phyloP scores from a whole-genome alignment of 345 rosid genomes.

The Excoecaria cochinchinensis region DNA sequence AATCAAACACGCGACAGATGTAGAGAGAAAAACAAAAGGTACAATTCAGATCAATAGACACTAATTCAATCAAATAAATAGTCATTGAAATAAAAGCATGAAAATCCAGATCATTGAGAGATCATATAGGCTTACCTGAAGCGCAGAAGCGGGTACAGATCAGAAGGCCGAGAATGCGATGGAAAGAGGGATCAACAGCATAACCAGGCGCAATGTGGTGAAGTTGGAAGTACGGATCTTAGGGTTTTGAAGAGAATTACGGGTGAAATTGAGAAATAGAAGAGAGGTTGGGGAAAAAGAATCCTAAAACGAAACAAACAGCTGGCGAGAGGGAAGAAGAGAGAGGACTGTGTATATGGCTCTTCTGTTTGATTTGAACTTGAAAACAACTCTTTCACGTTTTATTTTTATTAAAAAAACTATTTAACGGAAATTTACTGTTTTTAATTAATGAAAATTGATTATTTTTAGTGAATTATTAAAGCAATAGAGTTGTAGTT shows the following conservation, averaged over 20 bases:
- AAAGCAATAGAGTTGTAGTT: too few relatives aligned
- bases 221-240: background rate
- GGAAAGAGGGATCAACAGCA: background rate
- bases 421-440: too few relatives aligned
- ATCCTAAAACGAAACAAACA: background rate
- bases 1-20: background rate
- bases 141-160: background rate
- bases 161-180: background rate
- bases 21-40: background rate
- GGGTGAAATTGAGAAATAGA: background rate
- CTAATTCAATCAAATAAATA: background rate
- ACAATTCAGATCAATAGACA: background rate
- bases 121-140: background rate
- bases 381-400: background rate
- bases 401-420: background rate
- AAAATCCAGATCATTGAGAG: background rate
- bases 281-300: background rate
- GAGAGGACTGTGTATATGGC: background rate
- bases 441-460: too few relatives aligned
- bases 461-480: too few relatives aligned
- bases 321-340: conserved; percentile 11
- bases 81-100: background rate
- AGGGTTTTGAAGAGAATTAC: conserved; percentile 12
- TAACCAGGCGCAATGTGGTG: background rate
- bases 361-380: background rate